A percentile compares a stretch with the other conserved stretches of the same genome.
phyloP scores from a whole-genome alignment of 106 monocot species.

The Allium fistulosum region DNA sequence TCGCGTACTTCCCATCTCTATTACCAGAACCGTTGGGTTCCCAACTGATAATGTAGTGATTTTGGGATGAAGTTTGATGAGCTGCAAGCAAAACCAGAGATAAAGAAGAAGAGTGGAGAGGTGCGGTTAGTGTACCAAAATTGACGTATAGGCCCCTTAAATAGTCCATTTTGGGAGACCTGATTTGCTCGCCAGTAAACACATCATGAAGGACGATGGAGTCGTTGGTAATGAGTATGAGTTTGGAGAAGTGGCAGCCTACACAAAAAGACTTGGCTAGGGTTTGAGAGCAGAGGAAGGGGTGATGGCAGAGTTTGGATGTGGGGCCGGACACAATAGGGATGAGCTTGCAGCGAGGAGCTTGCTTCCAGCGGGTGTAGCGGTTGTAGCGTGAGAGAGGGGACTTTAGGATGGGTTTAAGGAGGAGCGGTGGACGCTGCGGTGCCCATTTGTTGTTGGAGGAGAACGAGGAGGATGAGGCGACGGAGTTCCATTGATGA shows the following conservation, averaged over 20 bases:
- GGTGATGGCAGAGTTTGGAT: background rate
- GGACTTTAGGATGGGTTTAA: background rate
- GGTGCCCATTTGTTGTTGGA: too few species aligned
- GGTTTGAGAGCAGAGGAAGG: background rate
- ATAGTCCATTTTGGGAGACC: background rate
- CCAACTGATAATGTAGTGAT: background rate
- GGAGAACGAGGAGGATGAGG: background rate
- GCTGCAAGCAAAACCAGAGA: background rate
- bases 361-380: background rate
- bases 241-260: slow-evolving; percentile 2
- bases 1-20: background rate
- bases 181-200: slow-evolving; percentile 1
- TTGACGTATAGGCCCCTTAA: background rate
- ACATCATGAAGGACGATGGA: background rate
- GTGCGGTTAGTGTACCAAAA: slow-evolving; percentile 6
- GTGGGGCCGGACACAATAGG: background rate
- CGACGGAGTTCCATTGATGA: slow-evolving; percentile 3
- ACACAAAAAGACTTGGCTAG: background rate
- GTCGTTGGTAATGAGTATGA: background rate
- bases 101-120: slow-evolving; percentile 1
- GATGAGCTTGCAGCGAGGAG: background rate
- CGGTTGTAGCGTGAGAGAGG: background rate
- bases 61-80: background rate
- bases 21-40: background rate
- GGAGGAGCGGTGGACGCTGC: slow-evolving; percentile 2